Conservation (phyloP, 2,329 filamentous ascomycete genomes). For the Sclerotinia minor region DNA sequence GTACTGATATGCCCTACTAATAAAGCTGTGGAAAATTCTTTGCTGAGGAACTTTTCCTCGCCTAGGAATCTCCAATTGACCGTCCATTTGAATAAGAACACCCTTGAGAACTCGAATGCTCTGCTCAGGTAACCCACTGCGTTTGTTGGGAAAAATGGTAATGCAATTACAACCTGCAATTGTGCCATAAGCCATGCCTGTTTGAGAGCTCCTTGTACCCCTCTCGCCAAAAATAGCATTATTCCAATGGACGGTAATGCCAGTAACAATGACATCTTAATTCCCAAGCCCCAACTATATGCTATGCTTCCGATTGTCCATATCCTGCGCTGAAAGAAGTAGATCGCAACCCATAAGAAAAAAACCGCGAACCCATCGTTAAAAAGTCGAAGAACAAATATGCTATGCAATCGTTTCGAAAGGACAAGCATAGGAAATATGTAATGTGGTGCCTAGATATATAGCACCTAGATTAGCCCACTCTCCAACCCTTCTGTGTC, state of each 20-base stretch:
- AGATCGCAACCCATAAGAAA: slow-evolving; percentile 81
- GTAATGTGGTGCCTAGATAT: slow-evolving; percentile 72
- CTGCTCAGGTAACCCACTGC: slow-evolving; percentile 71
- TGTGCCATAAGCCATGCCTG: slow-evolving; percentile 72
- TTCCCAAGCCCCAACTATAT: slow-evolving; percentile 79
- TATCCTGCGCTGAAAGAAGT: slow-evolving; percentile 68
- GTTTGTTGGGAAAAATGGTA: slow-evolving; percentile 69
- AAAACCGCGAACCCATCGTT: slow-evolving; percentile 90
- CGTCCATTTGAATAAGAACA: slow-evolving; percentile 97
- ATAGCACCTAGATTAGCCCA: slow-evolving; percentile 23
- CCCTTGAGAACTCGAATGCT: slow-evolving; percentile 86
- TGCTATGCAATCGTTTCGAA: slow-evolving; percentile 90
- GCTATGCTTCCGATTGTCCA: slow-evolving; percentile 73
- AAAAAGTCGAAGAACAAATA: slow-evolving; percentile 90
- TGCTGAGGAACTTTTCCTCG: slow-evolving; percentile 76
- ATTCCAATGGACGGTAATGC: slow-evolving; percentile 77
- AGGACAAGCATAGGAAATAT: slow-evolving; percentile 81
- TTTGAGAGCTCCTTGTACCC: slow-evolving; percentile 63
- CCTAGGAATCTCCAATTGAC: slow-evolving; percentile 98
- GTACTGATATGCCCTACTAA: slow-evolving; percentile 57
- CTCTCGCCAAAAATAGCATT: slow-evolving; percentile 72
- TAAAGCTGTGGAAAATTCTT: slow-evolving; percentile 57
- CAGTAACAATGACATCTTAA: slow-evolving; percentile 92
- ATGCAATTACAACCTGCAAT: slow-evolving; percentile 67
- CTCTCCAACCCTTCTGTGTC: neutral